A percentile compares a stretch with the other conserved stretches of the same genome.
Conservation (phyloP, 2,329 filamentous ascomycete genomes). For the Elsinoe arachidis region DNA sequence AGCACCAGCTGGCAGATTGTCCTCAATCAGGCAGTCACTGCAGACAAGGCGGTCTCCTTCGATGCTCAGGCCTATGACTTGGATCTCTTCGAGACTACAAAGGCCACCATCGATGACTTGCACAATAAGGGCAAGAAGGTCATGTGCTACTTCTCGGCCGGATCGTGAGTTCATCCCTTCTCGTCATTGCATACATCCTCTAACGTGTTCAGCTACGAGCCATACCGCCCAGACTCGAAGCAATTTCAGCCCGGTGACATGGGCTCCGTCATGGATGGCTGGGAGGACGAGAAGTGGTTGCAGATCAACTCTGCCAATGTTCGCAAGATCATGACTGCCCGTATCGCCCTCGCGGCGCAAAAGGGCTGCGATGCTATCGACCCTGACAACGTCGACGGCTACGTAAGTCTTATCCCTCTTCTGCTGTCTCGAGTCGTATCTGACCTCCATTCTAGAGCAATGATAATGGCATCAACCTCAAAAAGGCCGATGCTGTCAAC, state of each 20-base stretch:
- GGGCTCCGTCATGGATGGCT: conserved; percentile 52
- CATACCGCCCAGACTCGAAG: conserved; percentile 50
- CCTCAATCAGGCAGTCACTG: background rate
- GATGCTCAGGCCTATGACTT: conserved; percentile 55
- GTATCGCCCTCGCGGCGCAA: conserved; percentile 49
- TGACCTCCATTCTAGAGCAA: conserved; percentile 31
- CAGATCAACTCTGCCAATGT: conserved; percentile 50
- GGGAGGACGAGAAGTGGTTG: conserved; percentile 61
- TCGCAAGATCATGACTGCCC: conserved; percentile 53
- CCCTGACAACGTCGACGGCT: conserved; percentile 22
- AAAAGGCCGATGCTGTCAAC: conserved; percentile 45
- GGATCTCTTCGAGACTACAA: conserved; percentile 47
- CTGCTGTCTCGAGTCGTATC: background rate
- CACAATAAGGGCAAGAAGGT: conserved; percentile 49
- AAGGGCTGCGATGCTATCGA: conserved; percentile 33
- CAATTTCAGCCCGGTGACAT: conserved; percentile 49
- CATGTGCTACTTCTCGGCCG: conserved; percentile 69
- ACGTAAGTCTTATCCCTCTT: conserved; percentile 10
- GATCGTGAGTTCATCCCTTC: conserved; percentile 33
- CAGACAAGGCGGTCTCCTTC: conserved; percentile 16
- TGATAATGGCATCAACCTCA: conserved; percentile 54
- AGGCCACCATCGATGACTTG: conserved; percentile 39
- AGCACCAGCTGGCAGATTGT: conserved; percentile 10
- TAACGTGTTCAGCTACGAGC: conserved; percentile 41
- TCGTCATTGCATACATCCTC: background rate